Evolutionary conservation across 1,139 yeast genomes (phyloP).

Genomic region (Schizosaccharomyces versatilis): DNA sequence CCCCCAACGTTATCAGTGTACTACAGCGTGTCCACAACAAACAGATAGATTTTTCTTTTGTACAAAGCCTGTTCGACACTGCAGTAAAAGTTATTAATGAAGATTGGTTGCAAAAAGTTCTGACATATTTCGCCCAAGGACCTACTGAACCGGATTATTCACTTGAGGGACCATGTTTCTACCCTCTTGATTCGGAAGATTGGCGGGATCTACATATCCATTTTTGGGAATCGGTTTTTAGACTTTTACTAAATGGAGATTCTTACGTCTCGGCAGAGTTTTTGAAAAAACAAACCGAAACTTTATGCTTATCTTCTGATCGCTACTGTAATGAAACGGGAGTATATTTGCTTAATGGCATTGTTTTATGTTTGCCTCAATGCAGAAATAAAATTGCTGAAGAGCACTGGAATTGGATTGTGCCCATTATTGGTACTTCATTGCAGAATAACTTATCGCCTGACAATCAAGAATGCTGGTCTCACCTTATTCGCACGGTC

Average conservation of each 20-base stretch:
- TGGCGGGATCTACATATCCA: constrained; percentile 1
- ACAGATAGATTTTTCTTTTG: too few species aligned
- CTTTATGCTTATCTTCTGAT: constrained; percentile 16
- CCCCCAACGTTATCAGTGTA: too few species aligned
- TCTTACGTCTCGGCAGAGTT: constrained; percentile 14
- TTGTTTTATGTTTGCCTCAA: too few species aligned
- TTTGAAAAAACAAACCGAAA: constrained; percentile 11
- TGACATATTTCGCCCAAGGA: background rate
- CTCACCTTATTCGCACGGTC: constrained; percentile 40
- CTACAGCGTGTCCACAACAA: too few species aligned
- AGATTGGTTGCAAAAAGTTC: background rate
- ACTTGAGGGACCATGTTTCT: too few species aligned
- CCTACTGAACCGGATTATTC: background rate
- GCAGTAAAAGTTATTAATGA: background rate
- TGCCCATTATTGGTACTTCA: constrained; percentile 29
- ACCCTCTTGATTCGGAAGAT: background rate
- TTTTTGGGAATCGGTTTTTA: constrained; percentile 2
- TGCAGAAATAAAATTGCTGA: constrained; percentile 13
- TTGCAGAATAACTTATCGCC: constrained; percentile 46
- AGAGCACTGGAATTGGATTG: constrained; percentile 25
- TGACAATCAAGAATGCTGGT: constrained; percentile 60
- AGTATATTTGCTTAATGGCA: constrained; percentile 18
- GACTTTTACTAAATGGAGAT: constrained; percentile 6
- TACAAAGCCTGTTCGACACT: too few species aligned
- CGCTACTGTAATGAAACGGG: constrained; percentile 22